A percentile compares a stretch with the other conserved stretches of the same genome.
Evolutionary conservation across 176 grass and related monocot species (phyloP).

Genomic region (Coix lacrymajobi): DNA sequence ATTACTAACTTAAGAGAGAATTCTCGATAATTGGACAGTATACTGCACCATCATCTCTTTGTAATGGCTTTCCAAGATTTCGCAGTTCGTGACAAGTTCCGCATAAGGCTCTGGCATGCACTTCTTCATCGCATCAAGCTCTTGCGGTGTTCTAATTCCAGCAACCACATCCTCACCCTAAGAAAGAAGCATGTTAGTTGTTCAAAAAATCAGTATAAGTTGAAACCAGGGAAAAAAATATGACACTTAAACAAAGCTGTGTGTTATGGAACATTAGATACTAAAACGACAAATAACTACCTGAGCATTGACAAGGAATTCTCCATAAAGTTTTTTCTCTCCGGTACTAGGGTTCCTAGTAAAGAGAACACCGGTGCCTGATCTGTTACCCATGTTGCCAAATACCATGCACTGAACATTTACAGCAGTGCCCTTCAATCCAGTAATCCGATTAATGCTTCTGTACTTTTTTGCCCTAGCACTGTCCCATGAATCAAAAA

Average conservation of each 20-base stretch:
- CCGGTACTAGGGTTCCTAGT: slow-evolving; percentile 86
- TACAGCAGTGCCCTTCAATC: slow-evolving; percentile 79
- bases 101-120: slow-evolving; percentile 68
- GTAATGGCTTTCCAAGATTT: slow-evolving; percentile 79
- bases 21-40: not conserved
- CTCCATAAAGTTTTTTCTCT: slow-evolving; percentile 89
- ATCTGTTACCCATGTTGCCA: slow-evolving; percentile 89
- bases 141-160: slow-evolving; percentile 82
- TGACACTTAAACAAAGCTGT: not conserved
- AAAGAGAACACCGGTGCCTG: slow-evolving; percentile 87
- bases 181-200: not conserved
- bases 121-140: slow-evolving; percentile 66
- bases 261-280: not conserved
- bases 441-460: slow-evolving; percentile 84
- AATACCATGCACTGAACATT: slow-evolving; percentile 98
- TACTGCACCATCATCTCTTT: slow-evolving; percentile 90
- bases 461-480: slow-evolving; percentile 80
- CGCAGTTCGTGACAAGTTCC: slow-evolving; percentile 76
- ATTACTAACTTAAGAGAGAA: not conserved
- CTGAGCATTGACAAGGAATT: slow-evolving; percentile 92
- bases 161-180: slow-evolving; percentile 95
- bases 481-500: slow-evolving; percentile 89
- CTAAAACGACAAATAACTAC: slow-evolving; percentile 7
- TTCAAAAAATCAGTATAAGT: not conserved
- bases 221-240: not conserved